Percentiles rank a stretch among this genome's conserved stretches.
phyloP scores from a whole-genome alignment of 192 early-diverging fungal species.

The Coemansia sp. region DNA sequence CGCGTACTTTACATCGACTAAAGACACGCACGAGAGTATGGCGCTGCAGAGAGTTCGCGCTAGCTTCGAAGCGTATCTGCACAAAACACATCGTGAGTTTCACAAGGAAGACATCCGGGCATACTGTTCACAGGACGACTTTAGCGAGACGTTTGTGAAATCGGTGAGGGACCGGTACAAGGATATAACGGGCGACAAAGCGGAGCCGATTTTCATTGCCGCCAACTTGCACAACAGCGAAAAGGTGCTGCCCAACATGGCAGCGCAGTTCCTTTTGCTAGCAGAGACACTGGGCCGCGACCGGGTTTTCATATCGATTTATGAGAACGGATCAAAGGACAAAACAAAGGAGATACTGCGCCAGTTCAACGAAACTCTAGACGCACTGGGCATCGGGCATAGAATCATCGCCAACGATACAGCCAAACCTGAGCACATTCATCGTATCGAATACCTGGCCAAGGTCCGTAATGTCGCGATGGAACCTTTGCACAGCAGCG shows the following conservation, averaged over 20 bases:
- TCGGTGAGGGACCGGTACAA: constrained; percentile 24
- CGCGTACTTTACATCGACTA: background rate
- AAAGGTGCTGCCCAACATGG: constrained; percentile 47
- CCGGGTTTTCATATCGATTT: constrained; percentile 50
- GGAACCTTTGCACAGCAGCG: constrained; percentile 33
- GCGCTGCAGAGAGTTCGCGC: background rate
- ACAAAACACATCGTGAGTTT: background rate
- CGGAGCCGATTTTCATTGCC: constrained; percentile 29
- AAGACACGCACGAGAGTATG: background rate
- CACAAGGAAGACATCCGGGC: constrained; percentile 11
- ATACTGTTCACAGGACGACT: constrained; percentile 19
- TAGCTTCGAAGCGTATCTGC: background rate
- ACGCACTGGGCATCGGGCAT: constrained; percentile 28
- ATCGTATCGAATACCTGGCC: constrained; percentile 57
- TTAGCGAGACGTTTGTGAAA: constrained; percentile 8
- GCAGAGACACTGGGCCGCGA: constrained; percentile 34
- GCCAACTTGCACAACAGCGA: constrained; percentile 53
- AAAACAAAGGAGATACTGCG: constrained; percentile 40
- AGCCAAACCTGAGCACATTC: constrained; percentile 1
- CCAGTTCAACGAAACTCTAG: constrained; percentile 16
- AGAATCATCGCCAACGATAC: constrained; percentile 17
- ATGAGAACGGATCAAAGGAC: constrained; percentile 55
- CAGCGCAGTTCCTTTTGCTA: constrained; percentile 32
- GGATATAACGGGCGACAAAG: background rate
- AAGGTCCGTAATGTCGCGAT: constrained; percentile 52